Evolutionary conservation across 345 rosid genomes (phyloP), one percentile per base, ranked within the genome.

Genomic region (Fremontodendron californicum): DNA sequence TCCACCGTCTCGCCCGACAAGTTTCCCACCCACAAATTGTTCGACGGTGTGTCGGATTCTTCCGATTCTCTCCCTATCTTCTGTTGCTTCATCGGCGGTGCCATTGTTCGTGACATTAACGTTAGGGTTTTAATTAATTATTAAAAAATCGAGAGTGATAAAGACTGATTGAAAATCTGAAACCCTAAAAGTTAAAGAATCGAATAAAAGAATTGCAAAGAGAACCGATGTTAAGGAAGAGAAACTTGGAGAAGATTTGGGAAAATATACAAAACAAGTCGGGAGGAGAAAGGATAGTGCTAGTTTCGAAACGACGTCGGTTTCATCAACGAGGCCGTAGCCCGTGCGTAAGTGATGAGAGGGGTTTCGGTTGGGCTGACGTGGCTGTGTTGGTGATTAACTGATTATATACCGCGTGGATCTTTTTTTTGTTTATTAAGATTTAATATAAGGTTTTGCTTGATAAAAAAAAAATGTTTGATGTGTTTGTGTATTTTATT

Each of bases 11-110:
- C 97, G 0, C 82, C 51, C 12, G 91, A 48, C 9, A 93, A 75
- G 65, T 93, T 96, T 2, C 99, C 98, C 2, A 93, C 91, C 99
- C 99, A 93, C 1, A 96, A 90, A 72, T 88, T 90, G 84, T 78
- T 93, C 35, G 97, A 90, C 29, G 89, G 88, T 45, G 78, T 21
- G 31, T 83, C 86, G 5, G 68, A 52, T 31, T 79, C 89, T 18
- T 87, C 90, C 2, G 82, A 67, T 3, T 85, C 89, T 16, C 79
- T 76, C 81, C 84, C 85, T 71, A 43, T 9, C 45, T 77, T 78
- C 76, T 75, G 82, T 13, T 79, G 65, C 75, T 85, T 87, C 70
- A 83, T 79, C 9, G 81, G 78, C 19, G 89, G 89, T 2, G 60
- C 86, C 89, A 90, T 88, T 76, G 63, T 40, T 18, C 10, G n/a